Conservation (phyloP, 345 rosid species). For the Populus euphratica region DNA sequence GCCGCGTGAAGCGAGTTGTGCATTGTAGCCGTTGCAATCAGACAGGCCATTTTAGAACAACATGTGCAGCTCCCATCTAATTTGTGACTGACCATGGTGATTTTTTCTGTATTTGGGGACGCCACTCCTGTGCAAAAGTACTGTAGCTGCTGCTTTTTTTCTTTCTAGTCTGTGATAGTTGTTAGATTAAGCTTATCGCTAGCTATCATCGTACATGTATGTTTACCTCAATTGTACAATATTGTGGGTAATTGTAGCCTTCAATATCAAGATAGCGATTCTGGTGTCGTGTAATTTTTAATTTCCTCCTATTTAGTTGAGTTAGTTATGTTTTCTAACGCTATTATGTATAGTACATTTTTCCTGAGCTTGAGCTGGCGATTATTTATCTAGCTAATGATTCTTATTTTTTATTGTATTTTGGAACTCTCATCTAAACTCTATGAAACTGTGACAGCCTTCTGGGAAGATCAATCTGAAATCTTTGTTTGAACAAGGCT, state of each 20-base stretch:
- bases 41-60: constrained; percentile 97
- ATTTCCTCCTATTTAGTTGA: neutral
- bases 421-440: neutral
- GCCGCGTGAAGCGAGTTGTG: constrained; percentile 84
- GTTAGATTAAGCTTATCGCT: constrained; percentile 4
- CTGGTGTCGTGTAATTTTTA: neutral
- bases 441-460: neutral
- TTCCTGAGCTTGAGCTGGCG: neutral
- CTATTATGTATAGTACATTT: neutral
- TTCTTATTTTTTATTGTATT: too few species aligned
- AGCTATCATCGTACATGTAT: constrained; percentile 5
- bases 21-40: constrained; percentile 98
- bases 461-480: neutral
- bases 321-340: neutral
- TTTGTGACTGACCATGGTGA: constrained; percentile 1
- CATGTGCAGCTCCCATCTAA: constrained; percentile 93
- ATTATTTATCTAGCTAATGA: neutral
- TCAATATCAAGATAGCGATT: neutral
- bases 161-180: constrained; percentile 21
- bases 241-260: constrained; percentile 1
- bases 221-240: constrained; percentile 1
- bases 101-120: constrained; percentile 13
- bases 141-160: constrained; percentile 1
- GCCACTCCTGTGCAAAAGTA: constrained; percentile 25
- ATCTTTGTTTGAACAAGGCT: too few species aligned